phyloP scores from a whole-genome alignment of 345 rosid species.

The Citrus australasica region DNA sequence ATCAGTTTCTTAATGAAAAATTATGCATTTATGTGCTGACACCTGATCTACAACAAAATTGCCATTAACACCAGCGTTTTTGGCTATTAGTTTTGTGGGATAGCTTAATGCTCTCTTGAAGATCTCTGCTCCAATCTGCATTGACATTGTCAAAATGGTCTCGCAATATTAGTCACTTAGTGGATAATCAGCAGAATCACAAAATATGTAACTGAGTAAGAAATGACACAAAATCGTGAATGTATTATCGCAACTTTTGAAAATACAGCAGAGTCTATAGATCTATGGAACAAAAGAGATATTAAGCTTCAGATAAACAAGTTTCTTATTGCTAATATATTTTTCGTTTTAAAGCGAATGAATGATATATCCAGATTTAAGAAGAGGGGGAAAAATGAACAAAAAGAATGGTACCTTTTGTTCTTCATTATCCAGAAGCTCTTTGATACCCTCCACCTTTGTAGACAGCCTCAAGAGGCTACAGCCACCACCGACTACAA shows the following conservation, averaged over 20 bases:
- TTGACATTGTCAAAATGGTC: neutral
- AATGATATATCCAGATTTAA: neutral
- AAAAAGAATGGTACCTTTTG: slow-evolving; percentile 50
- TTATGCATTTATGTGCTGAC: slow-evolving; percentile 2
- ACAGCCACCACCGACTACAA: slow-evolving; percentile 93
- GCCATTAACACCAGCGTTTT: slow-evolving; percentile 80
- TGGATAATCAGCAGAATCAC: neutral
- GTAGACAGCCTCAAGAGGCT: slow-evolving; percentile 69
- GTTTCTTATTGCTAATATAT: neutral
- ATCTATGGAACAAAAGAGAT: neutral
- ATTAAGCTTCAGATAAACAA: neutral
- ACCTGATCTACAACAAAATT: slow-evolving; percentile 78
- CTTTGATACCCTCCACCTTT: slow-evolving; percentile 68
- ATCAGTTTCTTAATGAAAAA: neutral
- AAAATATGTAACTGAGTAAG: neutral
- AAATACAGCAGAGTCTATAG: neutral
- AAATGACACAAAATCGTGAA: neutral
- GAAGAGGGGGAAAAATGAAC: neutral
- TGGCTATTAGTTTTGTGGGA: slow-evolving; percentile 76
- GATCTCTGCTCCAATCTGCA: slow-evolving; percentile 90
- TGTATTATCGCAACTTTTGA: neutral
- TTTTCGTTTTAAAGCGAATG: neutral
- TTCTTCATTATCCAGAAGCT: slow-evolving; percentile 63
- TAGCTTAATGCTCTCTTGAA: slow-evolving; percentile 78
- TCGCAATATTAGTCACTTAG: neutral